These are phyloP conservation scores for Chalara sp. DNA, from an alignment of 2,329 filamentous ascomycete species.

Conservation along the genomic window DNA sequence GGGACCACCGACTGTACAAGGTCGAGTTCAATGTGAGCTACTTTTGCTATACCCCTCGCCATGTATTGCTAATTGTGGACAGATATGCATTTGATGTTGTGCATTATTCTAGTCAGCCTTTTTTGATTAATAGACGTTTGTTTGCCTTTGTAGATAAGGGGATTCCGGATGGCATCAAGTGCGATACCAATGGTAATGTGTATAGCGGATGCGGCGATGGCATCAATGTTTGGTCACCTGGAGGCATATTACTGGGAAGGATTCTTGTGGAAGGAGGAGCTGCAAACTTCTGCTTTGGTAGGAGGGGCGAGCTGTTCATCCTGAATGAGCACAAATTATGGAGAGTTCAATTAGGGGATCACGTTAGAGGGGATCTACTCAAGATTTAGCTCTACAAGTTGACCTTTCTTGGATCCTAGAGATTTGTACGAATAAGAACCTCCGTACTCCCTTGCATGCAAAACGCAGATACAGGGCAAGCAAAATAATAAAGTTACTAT, in stretches of 20 bases:
- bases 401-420: background rate
- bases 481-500: background rate
- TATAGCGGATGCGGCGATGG: slow-evolving; percentile 49
- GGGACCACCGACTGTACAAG: slow-evolving; percentile 9
- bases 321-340: slow-evolving; percentile 21
- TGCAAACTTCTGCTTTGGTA: slow-evolving; percentile 26
- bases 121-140: slow-evolving; percentile 24
- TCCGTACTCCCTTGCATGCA: background rate
- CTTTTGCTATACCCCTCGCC: background rate
- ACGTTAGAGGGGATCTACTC: slow-evolving; percentile 13
- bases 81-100: slow-evolving; percentile 19
- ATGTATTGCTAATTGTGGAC: background rate
- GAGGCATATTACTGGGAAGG: slow-evolving; percentile 46
- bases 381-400: background rate
- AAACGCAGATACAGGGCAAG: background rate
- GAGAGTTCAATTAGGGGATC: slow-evolving; percentile 13
- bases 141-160: slow-evolving; percentile 51
- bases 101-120: slow-evolving; percentile 9
- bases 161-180: slow-evolving; percentile 53
- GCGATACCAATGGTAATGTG: slow-evolving; percentile 46
- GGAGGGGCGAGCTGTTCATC: slow-evolving; percentile 20
- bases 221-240: slow-evolving; percentile 44
- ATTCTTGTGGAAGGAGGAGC: slow-evolving; percentile 20
- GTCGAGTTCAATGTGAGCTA: slow-evolving; percentile 8
- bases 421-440: background rate